Conservation (phyloP, 768 basidiomycete species). For the Hortiboletus flavorubellus region DNA sequence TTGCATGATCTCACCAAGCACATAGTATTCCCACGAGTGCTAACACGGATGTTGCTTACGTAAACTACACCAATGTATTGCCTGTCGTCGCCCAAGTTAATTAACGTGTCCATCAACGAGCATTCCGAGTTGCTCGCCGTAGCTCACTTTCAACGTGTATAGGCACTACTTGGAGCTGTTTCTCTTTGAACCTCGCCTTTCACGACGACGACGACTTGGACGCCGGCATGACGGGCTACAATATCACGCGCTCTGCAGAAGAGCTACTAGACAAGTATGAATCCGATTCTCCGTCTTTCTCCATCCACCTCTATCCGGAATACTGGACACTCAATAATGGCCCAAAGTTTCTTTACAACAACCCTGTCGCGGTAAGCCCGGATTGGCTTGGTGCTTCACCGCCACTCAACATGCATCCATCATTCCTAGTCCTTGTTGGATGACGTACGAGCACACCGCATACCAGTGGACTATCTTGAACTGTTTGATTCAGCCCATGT, state of each 20-base stretch:
- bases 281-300: constrained; percentile 65
- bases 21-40: constrained; percentile 20
- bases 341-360: constrained; percentile 78
- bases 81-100: constrained; percentile 3
- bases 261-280: constrained; percentile 59
- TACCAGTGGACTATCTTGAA: constrained; percentile 83
- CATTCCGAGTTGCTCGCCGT: neutral
- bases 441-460: constrained; percentile 77
- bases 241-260: constrained; percentile 60
- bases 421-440: constrained; percentile 66
- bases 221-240: constrained; percentile 63
- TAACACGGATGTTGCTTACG: constrained; percentile 13
- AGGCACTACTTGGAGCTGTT: neutral
- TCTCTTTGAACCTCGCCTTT: neutral
- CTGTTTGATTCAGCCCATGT: constrained; percentile 69
- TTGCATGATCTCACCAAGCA: constrained; percentile 28
- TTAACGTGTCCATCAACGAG: constrained; percentile 20
- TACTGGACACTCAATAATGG: constrained; percentile 82
- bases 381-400: neutral
- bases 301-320: constrained; percentile 73
- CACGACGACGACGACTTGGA: constrained; percentile 14
- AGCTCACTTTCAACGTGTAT: too few relatives aligned
- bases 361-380: constrained; percentile 59
- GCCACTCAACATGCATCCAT: constrained; percentile 4
- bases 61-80: constrained; percentile 12